Evolutionary conservation across 352 stramenopile genomes (phyloP).

Genomic region (Globisporangium spiculum): DNA sequence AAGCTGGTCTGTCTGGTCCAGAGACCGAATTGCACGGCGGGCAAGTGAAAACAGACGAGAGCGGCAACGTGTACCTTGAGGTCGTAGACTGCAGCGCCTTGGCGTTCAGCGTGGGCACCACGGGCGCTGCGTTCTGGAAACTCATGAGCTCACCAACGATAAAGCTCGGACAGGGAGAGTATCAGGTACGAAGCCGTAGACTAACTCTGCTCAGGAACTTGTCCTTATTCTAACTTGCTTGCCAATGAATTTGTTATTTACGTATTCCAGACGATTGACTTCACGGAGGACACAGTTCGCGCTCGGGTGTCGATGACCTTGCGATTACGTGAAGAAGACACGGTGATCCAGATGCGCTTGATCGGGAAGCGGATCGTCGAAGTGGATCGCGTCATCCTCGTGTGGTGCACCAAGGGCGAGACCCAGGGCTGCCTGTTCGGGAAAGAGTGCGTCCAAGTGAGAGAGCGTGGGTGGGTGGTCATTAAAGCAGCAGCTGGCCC

Average conservation of each 20-base stretch:
- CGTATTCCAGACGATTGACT: neutral
- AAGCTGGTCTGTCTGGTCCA: neutral
- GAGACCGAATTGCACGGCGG: neutral
- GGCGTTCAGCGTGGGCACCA: neutral
- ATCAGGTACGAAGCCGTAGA: neutral
- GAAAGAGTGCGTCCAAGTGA: neutral
- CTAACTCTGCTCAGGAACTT: too few relatives aligned
- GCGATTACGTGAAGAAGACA: neutral
- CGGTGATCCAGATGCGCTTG: neutral
- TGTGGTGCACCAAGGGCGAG: constrained; percentile 3
- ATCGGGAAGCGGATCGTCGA: constrained; percentile 12
- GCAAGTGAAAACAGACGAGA: neutral
- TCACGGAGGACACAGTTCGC: constrained; percentile 1
- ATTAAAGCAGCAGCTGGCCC: neutral
- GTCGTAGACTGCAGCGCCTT: constrained; percentile 2
- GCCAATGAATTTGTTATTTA: too few relatives aligned
- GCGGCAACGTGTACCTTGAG: constrained; percentile 9
- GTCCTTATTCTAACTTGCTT: neutral
- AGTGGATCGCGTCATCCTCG: constrained; percentile 2
- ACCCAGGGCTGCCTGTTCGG: constrained; percentile 3
- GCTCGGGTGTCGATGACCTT: neutral
- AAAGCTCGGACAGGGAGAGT: neutral
- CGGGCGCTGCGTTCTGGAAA: constrained; percentile 7
- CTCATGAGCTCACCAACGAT: constrained; percentile 2
- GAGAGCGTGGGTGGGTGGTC: constrained; percentile 10